Evolutionary conservation across 192 early-diverging fungal species (phyloP).

Genomic region (Umbelopsis sp.): DNA sequence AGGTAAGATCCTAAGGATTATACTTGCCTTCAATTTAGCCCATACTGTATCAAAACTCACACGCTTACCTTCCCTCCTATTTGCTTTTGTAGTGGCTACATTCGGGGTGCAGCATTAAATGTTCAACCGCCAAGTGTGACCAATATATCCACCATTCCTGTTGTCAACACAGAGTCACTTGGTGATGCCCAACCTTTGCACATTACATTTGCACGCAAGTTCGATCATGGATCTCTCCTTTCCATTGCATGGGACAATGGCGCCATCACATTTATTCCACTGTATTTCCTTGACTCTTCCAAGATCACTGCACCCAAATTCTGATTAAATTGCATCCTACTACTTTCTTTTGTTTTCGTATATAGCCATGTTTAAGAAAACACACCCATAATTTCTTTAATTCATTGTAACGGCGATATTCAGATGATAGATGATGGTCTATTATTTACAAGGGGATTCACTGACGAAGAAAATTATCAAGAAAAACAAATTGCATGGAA

Average conservation of each 20-base stretch:
- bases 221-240: slow-evolving; percentile 26
- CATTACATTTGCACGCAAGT: slow-evolving; percentile 16
- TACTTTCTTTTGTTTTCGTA: too few relatives aligned
- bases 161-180: background rate
- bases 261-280: slow-evolving; percentile 15
- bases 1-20: slow-evolving; percentile 43
- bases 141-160: slow-evolving; percentile 5
- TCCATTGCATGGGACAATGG: slow-evolving; percentile 32
- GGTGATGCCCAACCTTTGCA: slow-evolving; percentile 10
- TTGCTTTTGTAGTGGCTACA: slow-evolving; percentile 36
- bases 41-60: too few relatives aligned
- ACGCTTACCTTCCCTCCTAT: background rate
- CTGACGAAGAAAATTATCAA: background rate
- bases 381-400: background rate
- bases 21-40: too few relatives aligned
- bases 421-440: background rate
- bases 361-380: background rate
- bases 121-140: background rate
- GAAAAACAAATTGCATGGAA: too few relatives aligned
- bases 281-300: slow-evolving; percentile 16
- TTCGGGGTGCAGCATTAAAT: slow-evolving; percentile 32
- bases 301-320: slow-evolving; percentile 18
- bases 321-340: background rate
- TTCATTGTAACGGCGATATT: background rate
- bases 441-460: background rate